Conservation (phyloP, 2,329 filamentous ascomycete species). For the Aspergillus transmontanensis region DNA sequence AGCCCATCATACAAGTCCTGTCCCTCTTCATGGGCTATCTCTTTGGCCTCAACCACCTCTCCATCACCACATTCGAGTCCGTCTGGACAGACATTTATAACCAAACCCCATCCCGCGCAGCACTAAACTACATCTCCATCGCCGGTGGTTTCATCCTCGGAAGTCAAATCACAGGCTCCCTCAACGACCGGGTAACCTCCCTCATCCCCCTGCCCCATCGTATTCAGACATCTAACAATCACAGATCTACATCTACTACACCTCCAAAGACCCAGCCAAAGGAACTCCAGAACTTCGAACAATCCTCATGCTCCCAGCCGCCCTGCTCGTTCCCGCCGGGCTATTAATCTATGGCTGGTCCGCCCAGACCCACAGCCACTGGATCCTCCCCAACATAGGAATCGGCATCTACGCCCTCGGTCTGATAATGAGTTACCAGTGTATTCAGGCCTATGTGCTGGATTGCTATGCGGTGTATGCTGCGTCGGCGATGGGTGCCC, state of each 20-base stretch:
- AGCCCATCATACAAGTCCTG: not conserved
- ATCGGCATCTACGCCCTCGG: not conserved
- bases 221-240: not conserved
- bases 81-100: not conserved
- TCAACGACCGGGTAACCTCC: not conserved
- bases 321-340: not conserved
- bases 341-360: not conserved
- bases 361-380: not conserved
- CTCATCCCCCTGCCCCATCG: no score
- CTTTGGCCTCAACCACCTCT: not conserved
- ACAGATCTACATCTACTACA: not conserved
- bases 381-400: not conserved
- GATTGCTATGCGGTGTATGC: not conserved
- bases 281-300: not conserved
- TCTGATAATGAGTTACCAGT: not conserved
- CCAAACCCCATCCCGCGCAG: not conserved
- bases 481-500: not conserved
- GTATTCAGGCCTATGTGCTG: slow-evolving; percentile 1
- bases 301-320: not conserved
- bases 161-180: not conserved
- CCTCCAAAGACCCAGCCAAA: not conserved
- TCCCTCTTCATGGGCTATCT: not conserved
- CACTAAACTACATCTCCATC: not conserved
- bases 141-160: not conserved
- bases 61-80: not conserved